These are phyloP conservation scores for Diaporthe sp. DNA, from an alignment of 2,329 filamentous ascomycete species.

Conservation along the genomic window DNA sequence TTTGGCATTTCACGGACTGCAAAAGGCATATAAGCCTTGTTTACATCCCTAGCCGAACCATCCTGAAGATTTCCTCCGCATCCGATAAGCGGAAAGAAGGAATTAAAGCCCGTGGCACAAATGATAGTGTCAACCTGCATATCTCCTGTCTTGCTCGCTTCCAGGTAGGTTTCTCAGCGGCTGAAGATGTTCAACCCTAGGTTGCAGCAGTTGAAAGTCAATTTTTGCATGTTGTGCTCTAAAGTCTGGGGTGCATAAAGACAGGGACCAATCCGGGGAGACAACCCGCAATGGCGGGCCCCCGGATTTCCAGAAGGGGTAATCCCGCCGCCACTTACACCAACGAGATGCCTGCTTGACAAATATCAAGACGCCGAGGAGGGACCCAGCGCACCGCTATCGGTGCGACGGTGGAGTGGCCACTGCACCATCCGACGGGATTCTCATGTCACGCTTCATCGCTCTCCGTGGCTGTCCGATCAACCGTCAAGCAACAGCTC, in stretches of 20 bases:
- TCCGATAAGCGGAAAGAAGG: too few relatives aligned
- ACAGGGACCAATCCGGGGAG: slow-evolving; percentile 18
- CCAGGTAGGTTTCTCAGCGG: not conserved
- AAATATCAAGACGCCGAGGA: not conserved
- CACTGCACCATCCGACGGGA: not conserved
- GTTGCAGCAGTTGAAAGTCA: too few relatives aligned
- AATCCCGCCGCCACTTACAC: slow-evolving; percentile 24
- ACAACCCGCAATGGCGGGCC: not conserved
- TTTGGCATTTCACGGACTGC: too few relatives aligned
- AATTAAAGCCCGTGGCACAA: too few relatives aligned
- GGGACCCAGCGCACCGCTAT: slow-evolving; percentile 22
- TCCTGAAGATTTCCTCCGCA: too few relatives aligned
- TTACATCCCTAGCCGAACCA: too few relatives aligned
- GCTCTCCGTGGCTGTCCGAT: not conserved
- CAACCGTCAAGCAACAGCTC: not conserved
- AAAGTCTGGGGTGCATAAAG: slow-evolving; percentile 19
- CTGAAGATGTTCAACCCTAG: too few relatives aligned
- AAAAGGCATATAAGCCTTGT: too few relatives aligned
- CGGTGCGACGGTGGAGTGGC: not conserved
- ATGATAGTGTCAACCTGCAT: too few relatives aligned
- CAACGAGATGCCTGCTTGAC: slow-evolving; percentile 5
- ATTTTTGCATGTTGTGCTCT: too few relatives aligned
- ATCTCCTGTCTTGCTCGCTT: too few relatives aligned
- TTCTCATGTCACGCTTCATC: not conserved
- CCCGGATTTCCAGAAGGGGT: slow-evolving; percentile 12